Evolutionary conservation across 176 grass and related monocot species (phyloP).

Genomic region (Cocos nucifera): DNA sequence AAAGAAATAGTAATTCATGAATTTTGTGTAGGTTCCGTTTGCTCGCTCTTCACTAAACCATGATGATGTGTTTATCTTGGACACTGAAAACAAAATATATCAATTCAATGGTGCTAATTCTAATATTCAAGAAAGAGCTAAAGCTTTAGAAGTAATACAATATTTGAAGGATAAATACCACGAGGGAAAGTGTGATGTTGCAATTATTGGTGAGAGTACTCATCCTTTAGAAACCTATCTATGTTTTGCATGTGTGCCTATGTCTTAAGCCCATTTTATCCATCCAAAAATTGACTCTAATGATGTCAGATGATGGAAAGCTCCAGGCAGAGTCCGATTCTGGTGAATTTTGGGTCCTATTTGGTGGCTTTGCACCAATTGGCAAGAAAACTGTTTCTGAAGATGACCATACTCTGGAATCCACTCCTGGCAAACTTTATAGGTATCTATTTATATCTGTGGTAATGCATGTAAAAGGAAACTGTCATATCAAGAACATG

Average conservation of each 20-base stretch:
- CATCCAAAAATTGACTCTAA: constrained; percentile 10
- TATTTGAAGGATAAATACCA: constrained; percentile 92
- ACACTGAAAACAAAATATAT: constrained; percentile 77
- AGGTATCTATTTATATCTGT: constrained; percentile 31
- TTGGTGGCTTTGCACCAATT: constrained; percentile 96
- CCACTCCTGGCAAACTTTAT: constrained; percentile 58
- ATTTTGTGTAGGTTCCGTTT: constrained; percentile 81
- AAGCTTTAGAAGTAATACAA: constrained; percentile 90
- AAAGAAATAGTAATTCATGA: no score
- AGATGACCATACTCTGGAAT: constrained; percentile 71
- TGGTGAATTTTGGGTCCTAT: constrained; percentile 92
- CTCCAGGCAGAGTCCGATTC: constrained; percentile 84
- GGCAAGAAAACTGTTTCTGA: constrained; percentile 60
- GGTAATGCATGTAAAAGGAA: no score
- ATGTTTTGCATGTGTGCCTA: background rate
- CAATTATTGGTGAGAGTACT: constrained; percentile 66
- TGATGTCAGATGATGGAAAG: constrained; percentile 79
- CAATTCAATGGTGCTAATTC: constrained; percentile 98
- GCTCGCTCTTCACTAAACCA: constrained; percentile 82
- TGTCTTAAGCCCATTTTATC: constrained; percentile 15
- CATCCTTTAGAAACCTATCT: background rate
- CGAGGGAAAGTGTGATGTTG: constrained; percentile 73
- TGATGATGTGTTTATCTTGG: constrained; percentile 96
- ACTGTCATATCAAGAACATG: no score
- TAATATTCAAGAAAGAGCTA: constrained; percentile 97